Evolutionary conservation across 345 rosid genomes (phyloP).

Genomic region (Gossypium bickii): DNA sequence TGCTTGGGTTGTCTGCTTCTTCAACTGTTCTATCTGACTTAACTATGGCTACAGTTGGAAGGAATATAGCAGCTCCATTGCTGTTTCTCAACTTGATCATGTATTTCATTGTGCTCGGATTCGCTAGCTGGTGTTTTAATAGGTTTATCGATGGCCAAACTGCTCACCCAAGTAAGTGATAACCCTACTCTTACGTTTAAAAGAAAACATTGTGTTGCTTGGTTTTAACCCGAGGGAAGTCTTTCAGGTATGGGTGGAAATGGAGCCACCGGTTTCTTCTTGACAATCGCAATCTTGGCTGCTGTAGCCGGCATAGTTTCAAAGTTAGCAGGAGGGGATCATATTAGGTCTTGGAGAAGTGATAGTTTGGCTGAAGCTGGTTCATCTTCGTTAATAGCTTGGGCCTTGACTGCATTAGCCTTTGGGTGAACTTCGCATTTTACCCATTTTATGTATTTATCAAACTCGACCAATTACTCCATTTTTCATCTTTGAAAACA

Average conservation of each 20-base stretch:
- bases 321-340: slow-evolving; percentile 66
- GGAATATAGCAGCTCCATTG: slow-evolving; percentile 82
- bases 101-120: slow-evolving; percentile 73
- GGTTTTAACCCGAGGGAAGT: too few relatives aligned
- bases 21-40: background rate
- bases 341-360: slow-evolving; percentile 72
- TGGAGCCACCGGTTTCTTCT: slow-evolving; percentile 79
- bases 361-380: slow-evolving; percentile 84
- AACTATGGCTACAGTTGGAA: slow-evolving; percentile 46
- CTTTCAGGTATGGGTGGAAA: slow-evolving; percentile 65
- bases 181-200: too few relatives aligned
- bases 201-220: background rate
- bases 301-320: slow-evolving; percentile 64
- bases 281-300: slow-evolving; percentile 56
- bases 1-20: background rate
- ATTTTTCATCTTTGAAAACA: background rate
- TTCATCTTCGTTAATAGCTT: slow-evolving; percentile 56
- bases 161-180: slow-evolving; percentile 60
- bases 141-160: slow-evolving; percentile 73
- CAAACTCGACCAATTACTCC: background rate
- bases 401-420: slow-evolving; percentile 81
- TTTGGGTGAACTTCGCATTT: slow-evolving; percentile 44
- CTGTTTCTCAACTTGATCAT: slow-evolving; percentile 79
- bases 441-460: background rate
- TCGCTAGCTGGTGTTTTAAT: slow-evolving; percentile 83